A percentile compares a stretch with the other conserved stretches of the same genome.
These are phyloP conservation scores for Aphanocladium album DNA, from an alignment of 2,329 filamentous ascomycete genomes.

Conservation along the genomic window DNA sequence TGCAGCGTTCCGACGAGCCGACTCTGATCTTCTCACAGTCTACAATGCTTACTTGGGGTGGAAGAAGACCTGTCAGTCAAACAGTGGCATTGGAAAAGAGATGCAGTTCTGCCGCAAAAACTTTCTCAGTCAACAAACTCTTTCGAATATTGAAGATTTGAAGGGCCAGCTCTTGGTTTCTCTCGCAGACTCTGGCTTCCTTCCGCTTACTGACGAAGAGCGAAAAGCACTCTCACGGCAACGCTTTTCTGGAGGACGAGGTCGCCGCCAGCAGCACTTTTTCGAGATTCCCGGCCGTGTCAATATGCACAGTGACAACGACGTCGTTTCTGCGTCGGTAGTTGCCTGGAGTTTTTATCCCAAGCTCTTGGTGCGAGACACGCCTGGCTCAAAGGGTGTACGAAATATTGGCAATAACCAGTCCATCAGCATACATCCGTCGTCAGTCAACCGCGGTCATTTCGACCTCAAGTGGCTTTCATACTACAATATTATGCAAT, in stretches of 20 bases:
- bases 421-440: constrained; percentile 77
- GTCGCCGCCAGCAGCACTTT: constrained; percentile 66
- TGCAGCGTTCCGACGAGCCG: constrained; percentile 72
- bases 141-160: constrained; percentile 89
- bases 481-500: constrained; percentile 97
- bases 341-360: constrained; percentile 96
- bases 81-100: constrained; percentile 60
- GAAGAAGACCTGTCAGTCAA: constrained; percentile 73
- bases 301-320: constrained; percentile 73
- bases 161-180: constrained; percentile 86
- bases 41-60: constrained; percentile 92
- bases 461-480: constrained; percentile 74
- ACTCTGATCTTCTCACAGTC: constrained; percentile 86
- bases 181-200: constrained; percentile 78
- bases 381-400: constrained; percentile 65
- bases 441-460: constrained; percentile 77
- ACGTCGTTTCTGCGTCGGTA: constrained; percentile 72
- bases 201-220: constrained; percentile 70
- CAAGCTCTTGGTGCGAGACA: constrained; percentile 78
- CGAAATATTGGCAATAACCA: constrained; percentile 93
- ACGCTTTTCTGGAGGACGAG: constrained; percentile 49
- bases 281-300: constrained; percentile 75
- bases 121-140: constrained; percentile 81
- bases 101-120: constrained; percentile 92
- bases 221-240: constrained; percentile 62